phyloP scores from a whole-genome alignment of 176 grass and related monocot genomes.

The Triticum urartu region DNA sequence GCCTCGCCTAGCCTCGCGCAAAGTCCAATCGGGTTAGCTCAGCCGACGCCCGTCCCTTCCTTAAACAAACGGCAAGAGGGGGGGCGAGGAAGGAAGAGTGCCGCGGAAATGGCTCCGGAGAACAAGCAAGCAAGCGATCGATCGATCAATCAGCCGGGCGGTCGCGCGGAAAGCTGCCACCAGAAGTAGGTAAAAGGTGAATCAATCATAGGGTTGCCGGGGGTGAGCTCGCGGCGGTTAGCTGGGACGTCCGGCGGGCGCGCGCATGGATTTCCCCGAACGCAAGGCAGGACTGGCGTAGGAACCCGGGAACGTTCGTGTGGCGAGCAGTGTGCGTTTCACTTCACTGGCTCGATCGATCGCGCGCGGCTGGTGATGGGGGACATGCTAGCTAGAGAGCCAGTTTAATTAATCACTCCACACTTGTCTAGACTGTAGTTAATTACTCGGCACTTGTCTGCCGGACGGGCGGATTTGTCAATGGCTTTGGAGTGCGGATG shows the following conservation, averaged over 20 bases:
- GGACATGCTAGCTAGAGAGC: background rate
- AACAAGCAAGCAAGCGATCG: slow-evolving; percentile 42
- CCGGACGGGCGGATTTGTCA: slow-evolving; percentile 16
- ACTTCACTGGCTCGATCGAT: background rate
- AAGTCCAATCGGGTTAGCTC: slow-evolving; percentile 35
- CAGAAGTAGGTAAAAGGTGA: background rate
- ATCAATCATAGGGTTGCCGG: slow-evolving; percentile 20
- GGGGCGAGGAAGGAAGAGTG: background rate
- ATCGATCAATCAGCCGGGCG: background rate
- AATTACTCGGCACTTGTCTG: background rate
- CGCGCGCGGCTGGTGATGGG: background rate
- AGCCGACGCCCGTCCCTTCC: slow-evolving; percentile 30
- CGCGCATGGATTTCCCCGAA: slow-evolving; percentile 33
- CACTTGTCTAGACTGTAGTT: background rate
- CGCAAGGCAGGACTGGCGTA: slow-evolving; percentile 47
- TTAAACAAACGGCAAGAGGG: slow-evolving; percentile 53
- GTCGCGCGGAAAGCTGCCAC: slow-evolving; percentile 12
- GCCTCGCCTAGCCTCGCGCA: background rate
- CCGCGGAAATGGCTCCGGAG: slow-evolving; percentile 6
- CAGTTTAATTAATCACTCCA: background rate
- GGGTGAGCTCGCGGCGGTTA: background rate
- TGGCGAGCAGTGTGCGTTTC: background rate
- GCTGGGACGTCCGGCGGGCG: slow-evolving; percentile 30
- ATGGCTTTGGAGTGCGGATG: slow-evolving; percentile 54
- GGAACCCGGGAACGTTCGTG: slow-evolving; percentile 18